phyloP scores from a whole-genome alignment of 768 basidiomycete genomes.

The Cystobasidium onofrii region DNA sequence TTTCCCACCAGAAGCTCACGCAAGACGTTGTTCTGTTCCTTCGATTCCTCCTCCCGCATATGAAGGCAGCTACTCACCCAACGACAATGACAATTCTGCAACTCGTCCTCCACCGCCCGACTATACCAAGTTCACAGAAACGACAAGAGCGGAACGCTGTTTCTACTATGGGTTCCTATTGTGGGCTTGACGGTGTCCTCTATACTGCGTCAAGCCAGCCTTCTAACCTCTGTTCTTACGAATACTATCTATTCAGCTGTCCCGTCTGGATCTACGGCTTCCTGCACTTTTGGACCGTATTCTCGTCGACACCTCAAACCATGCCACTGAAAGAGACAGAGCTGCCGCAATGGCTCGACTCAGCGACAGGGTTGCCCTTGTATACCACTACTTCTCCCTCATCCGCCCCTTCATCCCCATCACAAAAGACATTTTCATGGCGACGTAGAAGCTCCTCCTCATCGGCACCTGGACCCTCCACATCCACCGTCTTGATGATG shows the following conservation, averaged over 20 bases:
- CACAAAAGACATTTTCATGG: neutral
- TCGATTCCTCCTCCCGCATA: neutral
- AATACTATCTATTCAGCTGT: neutral
- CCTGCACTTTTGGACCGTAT: constrained; percentile 3
- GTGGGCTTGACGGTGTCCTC: neutral
- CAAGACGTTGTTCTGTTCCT: neutral
- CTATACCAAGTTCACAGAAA: neutral
- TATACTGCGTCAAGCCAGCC: neutral
- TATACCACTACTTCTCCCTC: neutral
- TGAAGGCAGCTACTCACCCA: neutral
- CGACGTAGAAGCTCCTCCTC: neutral
- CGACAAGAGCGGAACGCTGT: constrained; percentile 20
- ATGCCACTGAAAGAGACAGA: neutral
- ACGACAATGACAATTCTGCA: neutral
- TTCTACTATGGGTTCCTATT: constrained; percentile 26
- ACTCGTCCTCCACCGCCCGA: constrained; percentile 3
- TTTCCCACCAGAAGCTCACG: neutral
- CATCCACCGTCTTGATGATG: neutral
- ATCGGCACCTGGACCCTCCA: neutral
- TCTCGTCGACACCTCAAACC: neutral
- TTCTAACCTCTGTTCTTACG: neutral
- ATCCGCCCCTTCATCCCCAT: neutral
- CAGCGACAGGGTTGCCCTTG: neutral
- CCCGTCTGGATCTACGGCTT: constrained; percentile 28
- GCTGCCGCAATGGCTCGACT: constrained; percentile 1